Evolutionary conservation across 2,329 filamentous ascomycete species (phyloP), one percentile per base, ranked within the genome.

Genomic region (Eutypella sp.): DNA sequence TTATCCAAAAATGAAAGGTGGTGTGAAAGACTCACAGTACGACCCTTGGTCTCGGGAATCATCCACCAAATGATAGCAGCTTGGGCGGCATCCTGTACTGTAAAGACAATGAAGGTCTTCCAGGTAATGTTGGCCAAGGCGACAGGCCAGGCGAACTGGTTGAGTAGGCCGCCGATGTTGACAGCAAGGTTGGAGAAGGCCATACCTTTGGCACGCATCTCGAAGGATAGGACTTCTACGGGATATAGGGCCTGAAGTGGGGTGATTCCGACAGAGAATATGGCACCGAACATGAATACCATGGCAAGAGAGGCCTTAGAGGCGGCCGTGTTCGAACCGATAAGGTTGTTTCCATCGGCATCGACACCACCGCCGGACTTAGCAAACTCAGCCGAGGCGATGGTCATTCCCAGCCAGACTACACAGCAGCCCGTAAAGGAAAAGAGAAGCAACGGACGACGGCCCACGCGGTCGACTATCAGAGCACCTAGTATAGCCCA

Each of bases 211-310:
- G 71, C 72, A 25, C 72, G 66, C 55, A 71, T 72, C 51, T 74
- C 70, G 46, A 72, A 74, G 11, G 66, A 67, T 5, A 74, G 59
- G 23, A 69, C 68, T 54, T 75, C 72, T 40, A 74, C 71, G 1
- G 71, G 68, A 50, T 73, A 74, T 20, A 75, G 57, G 5, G 69
- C 69, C 50, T 73, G 71, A 10, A 52, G 50, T 5, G 50, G 50
- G 1, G 50, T 52, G 11, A 51, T 51, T 8, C 49, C 49, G 42
- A 79, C 61, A 1, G 72, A 74, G 61, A 72, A 81, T 23, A 75
- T 66, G 47, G 74, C 71, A 2, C 73, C 73, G 48, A 78, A 78
- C 33, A 80, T 62, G 61, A 78, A 80, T 42, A 79, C 73, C 56
- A 78, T 72, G 19, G 72, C 74, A 13, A 79, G 60, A 6, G 70